phyloP scores from a whole-genome alignment of 176 grass and related monocot species.

The Musa beccarii region DNA sequence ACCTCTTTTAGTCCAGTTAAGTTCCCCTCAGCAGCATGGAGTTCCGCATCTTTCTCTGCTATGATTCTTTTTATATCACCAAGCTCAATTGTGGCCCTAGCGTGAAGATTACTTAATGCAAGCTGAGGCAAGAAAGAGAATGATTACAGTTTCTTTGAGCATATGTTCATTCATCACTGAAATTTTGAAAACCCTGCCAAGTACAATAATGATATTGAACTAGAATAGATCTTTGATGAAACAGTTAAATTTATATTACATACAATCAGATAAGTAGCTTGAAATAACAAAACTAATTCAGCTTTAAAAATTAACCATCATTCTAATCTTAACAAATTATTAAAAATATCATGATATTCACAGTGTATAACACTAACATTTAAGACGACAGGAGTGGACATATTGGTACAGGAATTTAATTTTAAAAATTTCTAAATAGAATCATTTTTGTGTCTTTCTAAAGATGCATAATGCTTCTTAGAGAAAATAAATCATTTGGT shows the following conservation, averaged over 20 bases:
- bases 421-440: too few relatives aligned
- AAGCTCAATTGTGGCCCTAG: conserved; percentile 29
- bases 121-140: conserved; percentile 11
- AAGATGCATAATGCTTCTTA: background rate
- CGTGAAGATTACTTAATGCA: conserved; percentile 27
- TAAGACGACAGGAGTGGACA: background rate
- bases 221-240: background rate
- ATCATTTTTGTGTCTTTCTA: background rate
- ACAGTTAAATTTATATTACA: background rate
- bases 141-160: background rate
- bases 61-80: conserved; percentile 25
- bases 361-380: background rate
- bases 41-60: conserved; percentile 10
- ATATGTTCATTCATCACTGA: background rate
- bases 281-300: background rate
- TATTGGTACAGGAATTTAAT: background rate
- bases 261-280: background rate
- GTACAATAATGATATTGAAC: background rate
- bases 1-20: conserved; percentile 35
- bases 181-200: background rate
- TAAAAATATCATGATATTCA: background rate
- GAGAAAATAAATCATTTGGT: too few relatives aligned
- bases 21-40: conserved; percentile 16
- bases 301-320: background rate
- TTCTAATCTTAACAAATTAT: background rate